phyloP scores from a whole-genome alignment of 371 early-diverging fungal species.

The Mucor racemosus region DNA sequence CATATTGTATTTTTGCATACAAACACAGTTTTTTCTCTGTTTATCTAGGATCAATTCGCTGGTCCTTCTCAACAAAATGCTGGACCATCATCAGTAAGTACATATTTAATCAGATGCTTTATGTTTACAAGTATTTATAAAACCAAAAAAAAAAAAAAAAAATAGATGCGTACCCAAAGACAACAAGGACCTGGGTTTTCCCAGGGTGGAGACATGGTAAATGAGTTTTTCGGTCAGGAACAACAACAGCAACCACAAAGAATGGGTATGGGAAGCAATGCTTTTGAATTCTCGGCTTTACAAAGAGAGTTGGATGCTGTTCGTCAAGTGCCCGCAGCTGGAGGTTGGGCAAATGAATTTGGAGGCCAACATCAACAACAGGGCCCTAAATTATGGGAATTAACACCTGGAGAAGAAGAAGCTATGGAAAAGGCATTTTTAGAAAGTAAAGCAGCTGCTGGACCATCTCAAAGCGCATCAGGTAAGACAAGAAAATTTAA shows the following conservation, averaged over 20 bases:
- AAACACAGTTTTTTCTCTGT: neutral
- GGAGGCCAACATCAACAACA: constrained; percentile 27
- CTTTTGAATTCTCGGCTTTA: constrained; percentile 60
- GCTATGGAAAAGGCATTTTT: constrained; percentile 67
- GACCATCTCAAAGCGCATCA: constrained; percentile 34
- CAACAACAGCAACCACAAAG: constrained; percentile 28
- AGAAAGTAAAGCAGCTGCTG: constrained; percentile 46
- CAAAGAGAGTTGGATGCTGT: constrained; percentile 59
- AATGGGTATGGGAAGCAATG: constrained; percentile 15
- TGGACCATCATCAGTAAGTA: constrained; percentile 44
- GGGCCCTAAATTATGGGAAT: constrained; percentile 59
- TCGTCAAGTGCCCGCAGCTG: constrained; percentile 38
- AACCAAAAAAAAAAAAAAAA: neutral
- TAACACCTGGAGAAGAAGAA: constrained; percentile 61
- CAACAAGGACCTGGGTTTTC: constrained; percentile 29
- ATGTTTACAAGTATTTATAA: neutral
- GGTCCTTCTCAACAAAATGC: constrained; percentile 36
- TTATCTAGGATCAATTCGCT: constrained; percentile 43
- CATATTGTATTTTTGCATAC: neutral
- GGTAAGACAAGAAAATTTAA: constrained; percentile 26
- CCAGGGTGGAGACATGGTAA: constrained; percentile 47
- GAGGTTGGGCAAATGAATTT: constrained; percentile 64
- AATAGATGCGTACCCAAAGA: constrained; percentile 35
- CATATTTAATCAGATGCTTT: neutral
- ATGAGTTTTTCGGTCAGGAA: constrained; percentile 67